phyloP scores from a whole-genome alignment of 2,329 filamentous ascomycete species.

The Ceratocystis ficicola region DNA sequence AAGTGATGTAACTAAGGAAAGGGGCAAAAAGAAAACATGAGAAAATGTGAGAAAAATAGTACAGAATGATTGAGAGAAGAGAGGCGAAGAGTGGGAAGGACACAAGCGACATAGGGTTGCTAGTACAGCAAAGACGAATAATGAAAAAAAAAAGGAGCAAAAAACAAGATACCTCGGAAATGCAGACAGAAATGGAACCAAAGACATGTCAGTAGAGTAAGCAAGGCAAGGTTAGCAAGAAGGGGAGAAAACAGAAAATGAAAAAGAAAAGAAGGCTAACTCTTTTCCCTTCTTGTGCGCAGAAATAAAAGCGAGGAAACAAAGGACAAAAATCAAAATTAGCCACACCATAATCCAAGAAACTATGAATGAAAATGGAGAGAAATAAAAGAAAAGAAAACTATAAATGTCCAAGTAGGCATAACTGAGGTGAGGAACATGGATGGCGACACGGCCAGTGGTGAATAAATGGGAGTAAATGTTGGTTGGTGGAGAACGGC shows the following conservation, averaged over 20 bases:
- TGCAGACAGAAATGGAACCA: background rate
- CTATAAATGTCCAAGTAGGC: background rate
- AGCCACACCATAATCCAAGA: conserved; percentile 7
- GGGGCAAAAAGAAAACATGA: background rate
- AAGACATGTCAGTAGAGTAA: background rate
- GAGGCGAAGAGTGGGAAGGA: too few species aligned
- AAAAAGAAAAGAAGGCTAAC: background rate
- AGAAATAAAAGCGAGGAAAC: background rate
- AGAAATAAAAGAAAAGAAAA: background rate
- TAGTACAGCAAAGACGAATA: background rate
- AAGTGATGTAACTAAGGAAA: too few species aligned
- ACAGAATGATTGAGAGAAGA: background rate
- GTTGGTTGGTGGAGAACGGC: too few species aligned
- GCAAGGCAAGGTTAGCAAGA: too few species aligned
- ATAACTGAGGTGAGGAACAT: background rate
- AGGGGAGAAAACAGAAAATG: background rate
- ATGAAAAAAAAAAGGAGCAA: background rate
- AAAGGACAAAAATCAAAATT: background rate
- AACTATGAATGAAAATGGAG: background rate
- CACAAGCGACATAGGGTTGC: background rate
- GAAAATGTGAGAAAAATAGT: background rate
- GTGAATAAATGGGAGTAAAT: too few species aligned
- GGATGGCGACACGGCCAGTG: too few species aligned
- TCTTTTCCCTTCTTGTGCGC: too few species aligned
- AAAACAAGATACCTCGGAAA: background rate